Evolutionary conservation across 106 monocot species (phyloP).

Genomic region (Dendrobium chrysotoxum): DNA sequence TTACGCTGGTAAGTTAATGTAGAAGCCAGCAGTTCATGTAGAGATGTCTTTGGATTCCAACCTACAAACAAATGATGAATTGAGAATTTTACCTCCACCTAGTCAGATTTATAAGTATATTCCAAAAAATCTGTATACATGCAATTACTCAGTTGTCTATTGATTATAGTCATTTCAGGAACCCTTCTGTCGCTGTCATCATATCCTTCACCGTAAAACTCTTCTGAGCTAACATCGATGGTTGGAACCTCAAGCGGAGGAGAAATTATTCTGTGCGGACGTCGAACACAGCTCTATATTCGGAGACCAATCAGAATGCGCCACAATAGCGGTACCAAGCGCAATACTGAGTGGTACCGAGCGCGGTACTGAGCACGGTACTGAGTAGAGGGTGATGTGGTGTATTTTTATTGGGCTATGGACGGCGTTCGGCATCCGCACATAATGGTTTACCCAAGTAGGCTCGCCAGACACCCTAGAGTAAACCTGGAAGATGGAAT

Average conservation of each 20-base stretch:
- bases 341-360: no score
- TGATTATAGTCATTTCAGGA: slow-evolving; percentile 79
- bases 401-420: no score
- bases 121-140: not conserved
- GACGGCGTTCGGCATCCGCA: no score
- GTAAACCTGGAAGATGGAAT: slow-evolving; percentile 39
- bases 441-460: no score
- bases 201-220: slow-evolving; percentile 71
- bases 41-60: slow-evolving; percentile 26
- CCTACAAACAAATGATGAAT: not conserved
- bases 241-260: slow-evolving; percentile 36
- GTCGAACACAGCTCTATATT: no score
- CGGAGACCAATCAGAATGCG: no score
- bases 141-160: slow-evolving; percentile 22
- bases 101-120: not conserved
- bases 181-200: slow-evolving; percentile 73
- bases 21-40: slow-evolving; percentile 23
- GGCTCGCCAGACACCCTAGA: slow-evolving; percentile 54
- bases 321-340: no score
- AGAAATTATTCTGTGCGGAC: no score
- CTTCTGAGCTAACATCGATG: slow-evolving; percentile 57
- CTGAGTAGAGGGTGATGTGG: no score
- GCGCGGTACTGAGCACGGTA: no score
- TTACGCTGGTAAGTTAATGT: slow-evolving; percentile 26
- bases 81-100: not conserved